These are phyloP conservation scores for Periconia macrospinosa DNA, from an alignment of 2,329 filamentous ascomycete species.

Conservation along the genomic window DNA sequence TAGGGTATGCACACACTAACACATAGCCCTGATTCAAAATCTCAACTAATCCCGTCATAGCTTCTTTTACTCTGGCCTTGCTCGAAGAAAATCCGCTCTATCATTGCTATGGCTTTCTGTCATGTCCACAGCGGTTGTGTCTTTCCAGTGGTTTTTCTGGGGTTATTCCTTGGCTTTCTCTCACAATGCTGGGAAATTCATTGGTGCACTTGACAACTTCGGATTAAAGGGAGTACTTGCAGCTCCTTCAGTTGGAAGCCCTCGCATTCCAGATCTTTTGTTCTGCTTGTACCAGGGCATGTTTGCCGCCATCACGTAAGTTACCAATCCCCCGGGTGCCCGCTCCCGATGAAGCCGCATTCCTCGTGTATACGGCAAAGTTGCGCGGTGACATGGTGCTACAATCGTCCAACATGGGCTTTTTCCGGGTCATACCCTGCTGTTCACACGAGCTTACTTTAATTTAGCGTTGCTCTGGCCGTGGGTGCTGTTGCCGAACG, in stretches of 20 bases:
- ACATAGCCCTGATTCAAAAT: background rate
- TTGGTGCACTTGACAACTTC: conserved; percentile 79
- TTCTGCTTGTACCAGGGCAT: conserved; percentile 88
- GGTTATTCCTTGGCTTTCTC: conserved; percentile 84
- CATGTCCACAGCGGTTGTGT: conserved; percentile 76
- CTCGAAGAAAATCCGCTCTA: conserved; percentile 84
- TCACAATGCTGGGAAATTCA: conserved; percentile 72
- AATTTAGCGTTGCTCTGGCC: conserved; percentile 71
- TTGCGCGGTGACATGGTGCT: no score
- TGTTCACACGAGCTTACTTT: background rate
- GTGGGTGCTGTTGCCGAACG: conserved; percentile 85
- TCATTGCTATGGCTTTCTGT: conserved; percentile 84
- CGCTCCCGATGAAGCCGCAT: no score
- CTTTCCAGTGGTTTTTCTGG: conserved; percentile 97
- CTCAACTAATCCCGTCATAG: conserved; percentile 42
- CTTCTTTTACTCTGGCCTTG: conserved; percentile 92
- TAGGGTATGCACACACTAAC: conserved; percentile 58
- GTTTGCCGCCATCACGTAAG: conserved; percentile 86
- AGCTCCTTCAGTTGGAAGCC: conserved; percentile 72
- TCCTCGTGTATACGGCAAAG: no score
- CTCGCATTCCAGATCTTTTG: conserved; percentile 76
- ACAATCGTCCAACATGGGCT: no score
- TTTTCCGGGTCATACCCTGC: background rate
- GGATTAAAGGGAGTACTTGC: conserved; percentile 77
- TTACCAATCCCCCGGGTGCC: conserved; percentile 12